phyloP scores from a whole-genome alignment of 2,329 filamentous ascomycete species.

The Graphiopsis chlorocephala region DNA sequence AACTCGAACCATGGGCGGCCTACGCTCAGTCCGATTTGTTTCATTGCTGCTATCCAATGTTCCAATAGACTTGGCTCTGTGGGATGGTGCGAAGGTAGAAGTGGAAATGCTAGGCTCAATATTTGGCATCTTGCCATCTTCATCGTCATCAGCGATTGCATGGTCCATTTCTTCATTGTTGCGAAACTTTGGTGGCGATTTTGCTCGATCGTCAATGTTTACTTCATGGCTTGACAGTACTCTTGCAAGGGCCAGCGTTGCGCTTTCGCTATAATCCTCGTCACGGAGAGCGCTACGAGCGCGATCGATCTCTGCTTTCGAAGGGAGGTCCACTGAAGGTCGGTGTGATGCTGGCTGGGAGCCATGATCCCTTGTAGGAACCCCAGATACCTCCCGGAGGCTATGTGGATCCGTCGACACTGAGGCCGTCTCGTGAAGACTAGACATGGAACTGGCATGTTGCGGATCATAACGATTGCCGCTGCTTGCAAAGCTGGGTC shows the following conservation, averaged over 20 bases:
- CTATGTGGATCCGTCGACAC: background rate
- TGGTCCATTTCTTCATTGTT: conserved; percentile 20
- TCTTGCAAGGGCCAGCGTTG: conserved; percentile 31
- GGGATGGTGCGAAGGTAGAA: background rate
- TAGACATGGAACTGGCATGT: background rate
- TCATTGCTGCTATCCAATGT: conserved; percentile 9
- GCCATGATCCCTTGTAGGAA: conserved; percentile 1
- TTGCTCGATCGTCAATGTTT: conserved; percentile 14
- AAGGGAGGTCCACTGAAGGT: conserved; percentile 8
- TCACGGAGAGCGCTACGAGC: conserved; percentile 27
- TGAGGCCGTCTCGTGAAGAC: background rate
- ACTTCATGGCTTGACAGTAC: conserved; percentile 32
- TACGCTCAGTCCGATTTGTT: conserved; percentile 12
- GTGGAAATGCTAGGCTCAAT: background rate
- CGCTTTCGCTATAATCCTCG: conserved; percentile 28
- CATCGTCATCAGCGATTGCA: conserved; percentile 25
- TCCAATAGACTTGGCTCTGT: background rate
- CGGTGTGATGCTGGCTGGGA: conserved; percentile 10
- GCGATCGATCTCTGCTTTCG: conserved; percentile 23
- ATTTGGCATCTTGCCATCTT: conserved; percentile 20
- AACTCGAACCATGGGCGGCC: conserved; percentile 41
- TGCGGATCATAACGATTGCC: background rate
- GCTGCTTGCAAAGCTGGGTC: background rate
- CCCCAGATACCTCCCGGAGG: background rate
- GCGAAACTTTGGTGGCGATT: conserved; percentile 11